Evolutionary conservation across 306 rosid genomes (phyloP), one percentile per base, ranked within the genome.

Genomic region (Pterocarpus macrocarpus): DNA sequence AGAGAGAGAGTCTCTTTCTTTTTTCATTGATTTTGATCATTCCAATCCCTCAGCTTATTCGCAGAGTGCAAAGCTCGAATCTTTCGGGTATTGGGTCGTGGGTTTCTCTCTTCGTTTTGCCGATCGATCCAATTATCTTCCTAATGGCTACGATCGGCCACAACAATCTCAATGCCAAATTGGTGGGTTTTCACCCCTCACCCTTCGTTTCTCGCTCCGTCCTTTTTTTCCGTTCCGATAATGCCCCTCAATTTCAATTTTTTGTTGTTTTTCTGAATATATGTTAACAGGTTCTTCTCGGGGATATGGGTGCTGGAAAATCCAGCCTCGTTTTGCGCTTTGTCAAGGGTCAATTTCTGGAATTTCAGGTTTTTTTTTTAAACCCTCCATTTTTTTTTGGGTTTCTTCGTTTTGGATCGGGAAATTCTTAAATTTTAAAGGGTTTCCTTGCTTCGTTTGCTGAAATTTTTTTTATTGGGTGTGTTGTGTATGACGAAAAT

Each of bases 271-370:
- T 14, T 4, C 4, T 50, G 45, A 35, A 15, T 55, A 6, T 63
- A 34, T 63, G 7, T 63, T 36, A 41, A 80, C 85, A 89, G 92
- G 92, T 89, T 89, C 90, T 89, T 44, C 90, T 89, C 3, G 92
- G 92, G 52, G 92, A 89, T 45, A 86, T 89, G 92, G 92, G 92
- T 68, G 87, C 92, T 6, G 92, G 92, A 14, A 89, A 89, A 77
- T 89, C 92, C 59, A 89, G 92, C 41, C 92, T 89, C 33, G 92
- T 89, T 85, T 80, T 89, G 87, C 84, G 92, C 53, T 89, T 89
- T 65, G 92, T 89, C 45, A 89, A 77, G 87, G 92, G 92, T 75
- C 92, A 89, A 76, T 89, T 89, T 76, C 92, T 73, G 6, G 92
- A 89, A 89, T 89, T 84, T 62, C 92, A 89, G 92, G 92, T 86